Percentiles rank a stretch among this genome's conserved stretches.
phyloP scores from a whole-genome alignment of 1,284 basidiomycete genomes.

The Apiotrichum montevideense region DNA sequence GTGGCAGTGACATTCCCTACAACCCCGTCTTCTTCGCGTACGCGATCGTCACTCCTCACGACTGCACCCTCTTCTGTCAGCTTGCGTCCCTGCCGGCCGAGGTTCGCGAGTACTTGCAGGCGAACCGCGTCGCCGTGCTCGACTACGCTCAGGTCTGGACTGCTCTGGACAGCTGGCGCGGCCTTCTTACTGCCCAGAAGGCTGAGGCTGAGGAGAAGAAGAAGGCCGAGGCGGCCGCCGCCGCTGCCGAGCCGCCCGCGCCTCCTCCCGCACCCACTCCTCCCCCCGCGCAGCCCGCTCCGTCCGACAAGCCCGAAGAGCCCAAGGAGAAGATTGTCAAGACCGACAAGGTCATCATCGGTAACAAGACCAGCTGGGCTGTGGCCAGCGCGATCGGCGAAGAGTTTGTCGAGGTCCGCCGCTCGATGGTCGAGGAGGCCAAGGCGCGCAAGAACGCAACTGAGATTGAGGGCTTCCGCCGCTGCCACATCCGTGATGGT shows the following conservation, averaged over 20 bases:
- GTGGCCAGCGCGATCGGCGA: constrained; percentile 68
- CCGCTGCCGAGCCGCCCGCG: constrained; percentile 1
- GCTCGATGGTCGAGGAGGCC: constrained; percentile 71
- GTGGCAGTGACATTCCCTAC: constrained; percentile 86
- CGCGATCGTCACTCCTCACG: constrained; percentile 66
- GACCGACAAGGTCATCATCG: constrained; percentile 51
- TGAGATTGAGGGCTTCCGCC: constrained; percentile 85
- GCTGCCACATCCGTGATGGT: constrained; percentile 84
- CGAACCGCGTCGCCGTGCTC: constrained; percentile 58
- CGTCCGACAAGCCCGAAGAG: neutral
- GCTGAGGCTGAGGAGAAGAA: constrained; percentile 8
- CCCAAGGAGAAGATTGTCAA: constrained; percentile 30
- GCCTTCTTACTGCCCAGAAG: constrained; percentile 13
- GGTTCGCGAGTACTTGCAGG: constrained; percentile 56
- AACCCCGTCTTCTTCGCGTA: constrained; percentile 97
- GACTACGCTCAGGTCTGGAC: constrained; percentile 65
- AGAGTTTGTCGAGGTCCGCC: constrained; percentile 57
- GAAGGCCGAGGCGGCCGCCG: constrained; percentile 7
- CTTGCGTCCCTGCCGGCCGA: constrained; percentile 57
- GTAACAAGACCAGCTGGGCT: constrained; percentile 69
- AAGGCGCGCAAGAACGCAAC: constrained; percentile 85
- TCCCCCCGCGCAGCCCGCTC: neutral
- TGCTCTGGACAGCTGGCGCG: constrained; percentile 25
- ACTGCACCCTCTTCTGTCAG: constrained; percentile 69
- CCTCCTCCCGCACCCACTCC: constrained; percentile 4